Evolutionary conservation across 164 flowering plant species (phyloP).

Genomic region (Taxillus chinensis): DNA sequence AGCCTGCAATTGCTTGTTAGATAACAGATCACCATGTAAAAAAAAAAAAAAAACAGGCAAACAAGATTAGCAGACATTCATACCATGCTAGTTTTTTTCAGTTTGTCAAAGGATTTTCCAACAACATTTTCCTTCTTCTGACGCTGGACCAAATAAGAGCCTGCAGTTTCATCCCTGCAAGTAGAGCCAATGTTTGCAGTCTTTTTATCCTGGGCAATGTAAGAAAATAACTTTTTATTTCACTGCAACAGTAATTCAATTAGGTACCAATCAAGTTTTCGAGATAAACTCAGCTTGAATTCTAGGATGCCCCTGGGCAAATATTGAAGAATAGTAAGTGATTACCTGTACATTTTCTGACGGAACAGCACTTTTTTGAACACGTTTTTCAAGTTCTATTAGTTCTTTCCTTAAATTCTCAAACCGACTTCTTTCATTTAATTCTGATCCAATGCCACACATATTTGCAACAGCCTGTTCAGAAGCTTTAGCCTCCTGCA

Average conservation of each 20-base stretch:
- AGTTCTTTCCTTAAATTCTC: conserved; percentile 71
- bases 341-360: conserved; percentile 62
- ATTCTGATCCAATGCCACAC: conserved; percentile 26
- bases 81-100: conserved; percentile 80
- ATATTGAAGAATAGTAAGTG: no score
- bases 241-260: no score
- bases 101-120: conserved; percentile 66
- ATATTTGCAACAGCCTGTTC: conserved; percentile 16
- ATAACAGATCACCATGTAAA: neutral
- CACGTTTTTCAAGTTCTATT: conserved; percentile 83
- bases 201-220: conserved; percentile 28
- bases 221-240: neutral
- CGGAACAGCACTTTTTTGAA: conserved; percentile 61
- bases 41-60: neutral
- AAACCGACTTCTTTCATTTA: conserved; percentile 69
- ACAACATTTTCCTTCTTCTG: conserved; percentile 55
- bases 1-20: no score
- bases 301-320: no score
- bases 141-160: conserved; percentile 27
- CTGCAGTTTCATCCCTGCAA: conserved; percentile 16
- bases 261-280: no score
- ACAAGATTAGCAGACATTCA: conserved; percentile 8
- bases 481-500: conserved; percentile 36
- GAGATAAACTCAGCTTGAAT: no score
- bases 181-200: conserved; percentile 16